Percentiles rank a stretch among this genome's conserved stretches.
Evolutionary conservation across 2,329 filamentous ascomycete species (phyloP).

Genomic region (Tolypocladium tropicale): DNA sequence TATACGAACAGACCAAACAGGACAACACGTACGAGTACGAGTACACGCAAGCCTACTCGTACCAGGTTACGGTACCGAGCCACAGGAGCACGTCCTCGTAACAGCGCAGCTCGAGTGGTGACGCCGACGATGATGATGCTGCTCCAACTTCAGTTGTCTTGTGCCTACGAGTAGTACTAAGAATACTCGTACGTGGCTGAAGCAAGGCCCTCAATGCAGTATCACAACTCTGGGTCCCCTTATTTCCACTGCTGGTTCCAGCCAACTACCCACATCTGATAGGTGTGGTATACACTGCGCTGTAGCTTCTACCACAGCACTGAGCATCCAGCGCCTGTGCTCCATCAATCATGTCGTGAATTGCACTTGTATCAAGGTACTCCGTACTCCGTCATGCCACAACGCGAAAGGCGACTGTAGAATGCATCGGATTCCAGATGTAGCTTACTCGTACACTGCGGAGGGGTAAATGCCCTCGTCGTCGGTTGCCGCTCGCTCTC

Average conservation of each 20-base stretch:
- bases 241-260: not conserved
- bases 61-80: not conserved
- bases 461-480: not conserved
- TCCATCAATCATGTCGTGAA: no score
- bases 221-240: not conserved
- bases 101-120: not conserved
- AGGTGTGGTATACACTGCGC: no score
- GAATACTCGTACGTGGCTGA: not conserved
- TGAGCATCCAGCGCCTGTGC: not conserved
- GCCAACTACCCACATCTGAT: no score
- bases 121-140: not conserved
- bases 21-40: not conserved
- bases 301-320: no score
- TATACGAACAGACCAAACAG: not conserved
- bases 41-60: no score
- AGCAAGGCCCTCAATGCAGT: not conserved
- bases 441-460: no score
- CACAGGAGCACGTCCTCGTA: not conserved
- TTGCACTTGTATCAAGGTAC: no score
- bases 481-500: not conserved
- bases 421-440: not conserved
- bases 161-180: no score
- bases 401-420: no score
- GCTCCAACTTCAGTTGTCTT: no score
- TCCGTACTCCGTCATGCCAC: no score